Conservation (phyloP, 2,329 filamentous ascomycete species). For the Trichoderma koningiopsis region DNA sequence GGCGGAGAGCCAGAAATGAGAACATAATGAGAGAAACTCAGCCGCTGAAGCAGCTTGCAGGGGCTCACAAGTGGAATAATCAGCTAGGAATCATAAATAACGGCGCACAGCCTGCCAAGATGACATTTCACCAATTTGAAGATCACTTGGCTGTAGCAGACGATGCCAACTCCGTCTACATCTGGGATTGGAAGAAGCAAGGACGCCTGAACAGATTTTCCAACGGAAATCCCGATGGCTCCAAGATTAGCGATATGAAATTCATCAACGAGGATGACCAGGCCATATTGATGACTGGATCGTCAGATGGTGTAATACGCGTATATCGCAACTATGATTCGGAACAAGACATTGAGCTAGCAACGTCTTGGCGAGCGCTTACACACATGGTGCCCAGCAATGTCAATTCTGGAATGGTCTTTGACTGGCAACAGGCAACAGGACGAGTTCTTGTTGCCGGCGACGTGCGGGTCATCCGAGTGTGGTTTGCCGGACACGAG, state of each 20-base stretch:
- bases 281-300: constrained; percentile 90
- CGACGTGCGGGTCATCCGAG: constrained; percentile 90
- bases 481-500: constrained; percentile 95
- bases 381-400: constrained; percentile 94
- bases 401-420: constrained; percentile 91
- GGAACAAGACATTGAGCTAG: constrained; percentile 74
- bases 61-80: constrained; percentile 83
- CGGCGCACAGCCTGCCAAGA: constrained; percentile 82
- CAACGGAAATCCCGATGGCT: constrained; percentile 89
- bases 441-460: constrained; percentile 94
- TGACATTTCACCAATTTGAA: constrained; percentile 98
- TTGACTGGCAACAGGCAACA: constrained; percentile 99
- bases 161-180: constrained; percentile 82
- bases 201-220: constrained; percentile 80
- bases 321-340: constrained; percentile 92
- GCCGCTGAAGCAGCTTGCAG: constrained; percentile 85
- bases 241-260: constrained; percentile 89
- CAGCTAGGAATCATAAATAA: constrained; percentile 85
- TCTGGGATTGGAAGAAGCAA: constrained; percentile 91
- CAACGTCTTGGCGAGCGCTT: constrained; percentile 86
- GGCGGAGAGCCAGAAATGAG: constrained; percentile 91
- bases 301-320: constrained; percentile 90
- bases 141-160: constrained; percentile 93
- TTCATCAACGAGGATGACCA: constrained; percentile 99
- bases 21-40: constrained; percentile 90